phyloP scores from a whole-genome alignment of 805 yeast genomes.

The Tetrapisispora namnaoensis region DNA sequence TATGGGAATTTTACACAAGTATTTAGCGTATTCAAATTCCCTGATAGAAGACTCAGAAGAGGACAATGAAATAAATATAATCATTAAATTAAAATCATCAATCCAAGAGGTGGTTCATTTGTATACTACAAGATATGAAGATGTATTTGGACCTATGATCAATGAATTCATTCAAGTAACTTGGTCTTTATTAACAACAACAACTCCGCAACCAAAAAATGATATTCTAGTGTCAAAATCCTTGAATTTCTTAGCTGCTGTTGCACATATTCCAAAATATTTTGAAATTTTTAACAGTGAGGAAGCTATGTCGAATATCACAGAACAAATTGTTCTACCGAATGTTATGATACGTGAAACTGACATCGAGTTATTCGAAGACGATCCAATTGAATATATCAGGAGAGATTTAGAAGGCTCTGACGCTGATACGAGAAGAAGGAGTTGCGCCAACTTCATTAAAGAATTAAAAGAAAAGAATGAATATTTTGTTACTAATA shows the following conservation, averaged over 20 bases:
- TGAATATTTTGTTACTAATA: conserved; percentile 62
- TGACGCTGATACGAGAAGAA: conserved; percentile 84
- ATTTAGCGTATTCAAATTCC: conserved; percentile 51
- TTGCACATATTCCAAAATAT: conserved; percentile 61
- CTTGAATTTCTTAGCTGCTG: conserved; percentile 71
- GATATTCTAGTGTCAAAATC: conserved; percentile 79
- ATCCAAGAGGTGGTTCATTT: conserved; percentile 78
- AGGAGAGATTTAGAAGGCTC: conserved; percentile 93
- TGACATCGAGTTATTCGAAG: conserved; percentile 91
- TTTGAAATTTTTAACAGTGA: conserved; percentile 54
- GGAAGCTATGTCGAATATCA: conserved; percentile 59
- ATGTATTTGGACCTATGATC: conserved; percentile 72
- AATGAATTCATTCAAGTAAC: conserved; percentile 70
- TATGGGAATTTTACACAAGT: conserved; percentile 75
- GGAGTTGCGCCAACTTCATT: conserved; percentile 86
- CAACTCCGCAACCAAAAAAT: conserved; percentile 63
- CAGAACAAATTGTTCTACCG: conserved; percentile 79
- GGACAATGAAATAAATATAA: conserved; percentile 55
- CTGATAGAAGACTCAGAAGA: conserved; percentile 45
- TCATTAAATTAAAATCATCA: conserved; percentile 67
- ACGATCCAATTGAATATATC: conserved; percentile 89
- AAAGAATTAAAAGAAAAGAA: conserved; percentile 75
- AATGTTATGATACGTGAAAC: conserved; percentile 76
- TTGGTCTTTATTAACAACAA: conserved; percentile 64
- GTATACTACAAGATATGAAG: conserved; percentile 86